Conservation (phyloP, 2,329 filamentous ascomycete genomes). For the Monosporascus sp. region DNA sequence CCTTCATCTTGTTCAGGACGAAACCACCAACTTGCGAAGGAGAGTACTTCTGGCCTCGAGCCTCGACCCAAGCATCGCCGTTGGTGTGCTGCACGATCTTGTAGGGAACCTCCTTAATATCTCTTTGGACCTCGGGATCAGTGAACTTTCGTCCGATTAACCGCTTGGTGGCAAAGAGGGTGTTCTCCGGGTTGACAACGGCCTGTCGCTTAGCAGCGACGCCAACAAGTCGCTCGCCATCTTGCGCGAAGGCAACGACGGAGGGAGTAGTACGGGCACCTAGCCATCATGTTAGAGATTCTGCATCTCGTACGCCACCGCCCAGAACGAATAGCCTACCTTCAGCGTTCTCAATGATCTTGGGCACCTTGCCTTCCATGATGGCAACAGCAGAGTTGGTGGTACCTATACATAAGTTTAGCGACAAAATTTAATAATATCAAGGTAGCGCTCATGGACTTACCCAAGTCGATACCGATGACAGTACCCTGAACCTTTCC, state of each 20-base stretch:
- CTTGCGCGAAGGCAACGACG: conserved; percentile 90
- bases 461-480: conserved; percentile 96
- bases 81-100: conserved; percentile 98
- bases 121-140: conserved; percentile 88
- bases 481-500: conserved; percentile 91
- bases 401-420: conserved; percentile 50
- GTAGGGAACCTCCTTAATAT: conserved; percentile 96
- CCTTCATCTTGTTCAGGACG: conserved; percentile 97
- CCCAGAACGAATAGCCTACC: conserved; percentile 46
- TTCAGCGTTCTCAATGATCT: conserved; percentile 97
- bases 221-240: conserved; percentile 93
- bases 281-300: conserved; percentile 27
- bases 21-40: conserved; percentile 98
- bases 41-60: conserved; percentile 91
- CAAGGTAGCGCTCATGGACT: conserved; percentile 25
- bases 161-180: conserved; percentile 96
- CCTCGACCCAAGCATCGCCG: conserved; percentile 92
- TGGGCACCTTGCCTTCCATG: conserved; percentile 93
- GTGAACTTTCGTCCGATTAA: conserved; percentile 97
- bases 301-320: conserved; percentile 1
- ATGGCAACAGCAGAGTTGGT: conserved; percentile 97
- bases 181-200: conserved; percentile 98
- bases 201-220: conserved; percentile 97
- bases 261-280: conserved; percentile 89
- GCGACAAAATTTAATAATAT: too few relatives aligned